Evolutionary conservation across 2,329 filamentous ascomycete species (phyloP), one percentile per base, ranked within the genome.

Genomic region (Eurotiales sp.): DNA sequence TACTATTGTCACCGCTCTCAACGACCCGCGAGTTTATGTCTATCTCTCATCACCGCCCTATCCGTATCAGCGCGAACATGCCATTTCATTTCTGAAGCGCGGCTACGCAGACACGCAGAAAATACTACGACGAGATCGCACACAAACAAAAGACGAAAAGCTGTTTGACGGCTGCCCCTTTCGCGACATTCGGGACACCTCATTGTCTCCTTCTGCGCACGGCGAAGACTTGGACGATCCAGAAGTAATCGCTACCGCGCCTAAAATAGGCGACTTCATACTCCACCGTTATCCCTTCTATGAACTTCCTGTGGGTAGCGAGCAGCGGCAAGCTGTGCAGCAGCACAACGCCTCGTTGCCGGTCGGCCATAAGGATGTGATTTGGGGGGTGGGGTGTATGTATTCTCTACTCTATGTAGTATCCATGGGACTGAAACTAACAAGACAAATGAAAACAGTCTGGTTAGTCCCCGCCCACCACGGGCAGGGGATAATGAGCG

Each of bases 401-500:
- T 43, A 15, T n/a, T 8, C 8, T 17, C 10, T 11, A 29, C 6
- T 37, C 5, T 22, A n/a, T 14, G 40, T 39, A 36, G 10, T 17
- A 8, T 46, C 12, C 49, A 17, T 17, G 7, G 10, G 14, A 23
- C 14, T 19, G 17, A 7, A 52, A 29, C 51, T 46, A 17, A 34
- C 48, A 14, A 53, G 46, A 45, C 52, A 56, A 56, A 49, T 36
- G 25, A 4, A 10, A 4, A 36, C 27, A 63, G 62, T 61, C 44
- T 61, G 53, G 25, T 56, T 67, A 6, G 41, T 57, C 3, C 55
- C 65, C 1, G 47, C 57, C 17, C 55, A 64, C 42, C 64, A 68
- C 17, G 56, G 61, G 1, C 54, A 53, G n/a, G 65, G 65, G 6
- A 61, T 68, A 23, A 66, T 66, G 64, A 57, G 58, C 11, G 51